Base-by-base conservation (phyloP, 441 rosid species). In the Eruca vesicaria region DNA sequence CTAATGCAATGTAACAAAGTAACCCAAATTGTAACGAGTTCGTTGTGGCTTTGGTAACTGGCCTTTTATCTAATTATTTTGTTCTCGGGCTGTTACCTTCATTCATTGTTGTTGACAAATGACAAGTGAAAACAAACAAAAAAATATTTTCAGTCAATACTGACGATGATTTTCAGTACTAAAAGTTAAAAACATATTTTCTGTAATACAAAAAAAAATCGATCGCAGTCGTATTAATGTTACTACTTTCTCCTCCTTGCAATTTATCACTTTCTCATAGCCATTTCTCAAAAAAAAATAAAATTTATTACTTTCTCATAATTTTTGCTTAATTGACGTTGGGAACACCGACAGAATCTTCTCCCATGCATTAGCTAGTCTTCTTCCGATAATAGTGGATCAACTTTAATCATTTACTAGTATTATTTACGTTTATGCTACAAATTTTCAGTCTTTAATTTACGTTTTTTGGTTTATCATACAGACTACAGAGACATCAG, bases 311-410 rank as follows among this genome's bases (percentile, higher is more conserved):
- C 16, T 19, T 64, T 36, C 12, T 50, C 26, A 33, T 35, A 48
- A 41, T 67, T 4, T 38, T 10, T 18, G 28, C 32, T 18, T 52
- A 10, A 19, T 10, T 21, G 66, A 16, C 48, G 31, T 50, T 8
- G 72, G 68, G 71, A 71, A 71, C 64, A 58, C 48, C 80, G 56
- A 66, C 68, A 67, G 72, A 71, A 77, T 77, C 76, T 71, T 64
- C 38, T 38, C 32, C 56, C 16, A 53, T 68, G 63, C 75, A 56
- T 43, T 21, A 16, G 45, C 61, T 43, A 32, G 32, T 63, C 63
- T 64, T 70, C 58, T 26, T 63, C 73, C 81, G 64, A 63, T 19
- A 72, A 72, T 38, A 19, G 41, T 78, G 73, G 81, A 72, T 72
- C 81, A 14, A 71, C 72, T 43, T 70, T 29, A 65, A 73, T 73